phyloP scores from a whole-genome alignment of 106 monocot species.

The Apostasia shenzhenica region DNA sequence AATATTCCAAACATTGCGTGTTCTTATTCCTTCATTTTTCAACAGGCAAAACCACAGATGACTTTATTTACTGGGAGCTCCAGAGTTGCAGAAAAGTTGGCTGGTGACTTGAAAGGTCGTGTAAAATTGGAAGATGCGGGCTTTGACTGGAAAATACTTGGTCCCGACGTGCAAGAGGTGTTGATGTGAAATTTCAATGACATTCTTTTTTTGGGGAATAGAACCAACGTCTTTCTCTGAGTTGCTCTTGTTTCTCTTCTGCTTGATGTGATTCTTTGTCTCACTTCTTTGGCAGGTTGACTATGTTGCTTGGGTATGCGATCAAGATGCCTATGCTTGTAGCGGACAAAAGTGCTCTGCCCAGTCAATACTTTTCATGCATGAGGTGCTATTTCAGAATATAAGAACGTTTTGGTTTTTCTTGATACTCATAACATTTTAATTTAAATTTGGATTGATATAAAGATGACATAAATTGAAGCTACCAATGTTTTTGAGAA shows the following conservation, averaged over 20 bases:
- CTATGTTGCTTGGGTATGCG: conserved; percentile 96
- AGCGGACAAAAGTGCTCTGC: conserved; percentile 98
- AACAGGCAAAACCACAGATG: conserved; percentile 79
- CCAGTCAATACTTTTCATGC: conserved; percentile 91
- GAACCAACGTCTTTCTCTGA: not conserved
- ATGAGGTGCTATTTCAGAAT: conserved; percentile 48
- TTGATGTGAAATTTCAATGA: not conserved
- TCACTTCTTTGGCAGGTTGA: conserved; percentile 51
- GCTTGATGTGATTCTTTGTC: not conserved
- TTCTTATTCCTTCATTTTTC: not conserved
- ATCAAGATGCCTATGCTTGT: conserved; percentile 99
- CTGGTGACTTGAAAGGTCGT: conserved; percentile 72
- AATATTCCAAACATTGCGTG: not conserved
- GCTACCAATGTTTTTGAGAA: no score
- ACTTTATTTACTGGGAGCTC: conserved; percentile 97
- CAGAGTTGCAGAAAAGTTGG: conserved; percentile 82
- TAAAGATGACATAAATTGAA: no score
- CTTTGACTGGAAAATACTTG: conserved; percentile 99
- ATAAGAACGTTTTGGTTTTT: no score
- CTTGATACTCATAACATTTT: no score
- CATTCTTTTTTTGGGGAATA: not conserved
- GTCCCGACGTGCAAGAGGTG: conserved; percentile 96
- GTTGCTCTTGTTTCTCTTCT: not conserved
- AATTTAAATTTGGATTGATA: no score
- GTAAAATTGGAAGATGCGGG: conserved; percentile 97